Conservation (phyloP, 2,329 filamentous ascomycete species). For the Aschersonia sp. region DNA sequence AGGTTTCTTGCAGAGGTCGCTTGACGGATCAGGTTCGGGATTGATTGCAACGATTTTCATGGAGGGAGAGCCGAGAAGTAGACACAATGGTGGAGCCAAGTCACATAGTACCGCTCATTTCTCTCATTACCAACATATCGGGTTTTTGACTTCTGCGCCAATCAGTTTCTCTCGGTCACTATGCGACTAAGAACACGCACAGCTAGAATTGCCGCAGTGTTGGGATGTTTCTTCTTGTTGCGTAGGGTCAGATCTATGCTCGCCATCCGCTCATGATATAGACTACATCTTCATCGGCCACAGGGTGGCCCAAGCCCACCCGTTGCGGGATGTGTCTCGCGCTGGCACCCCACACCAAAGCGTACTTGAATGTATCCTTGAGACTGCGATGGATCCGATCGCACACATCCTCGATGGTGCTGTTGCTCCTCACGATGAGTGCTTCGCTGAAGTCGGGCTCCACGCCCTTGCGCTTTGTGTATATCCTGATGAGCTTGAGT, state of each 20-base stretch:
- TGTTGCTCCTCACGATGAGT: conserved; percentile 77
- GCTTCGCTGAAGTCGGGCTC: conserved; percentile 86
- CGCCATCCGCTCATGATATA: conserved; percentile 52
- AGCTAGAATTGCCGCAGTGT: too few species aligned
- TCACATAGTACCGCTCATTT: too few species aligned
- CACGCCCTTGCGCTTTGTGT: conserved; percentile 89
- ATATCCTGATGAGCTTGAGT: conserved; percentile 75
- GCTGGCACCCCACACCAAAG: conserved; percentile 92
- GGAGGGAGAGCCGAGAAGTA: too few species aligned
- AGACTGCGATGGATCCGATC: conserved; percentile 85
- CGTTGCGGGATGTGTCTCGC: conserved; percentile 89
- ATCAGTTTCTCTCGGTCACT: too few species aligned
- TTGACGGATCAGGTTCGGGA: too few species aligned
- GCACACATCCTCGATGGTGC: conserved; percentile 91
- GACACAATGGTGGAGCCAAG: too few species aligned
- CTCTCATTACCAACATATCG: too few species aligned
- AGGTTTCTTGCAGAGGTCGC: too few species aligned
- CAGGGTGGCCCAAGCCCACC: conserved; percentile 71
- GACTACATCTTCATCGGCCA: conserved; percentile 56
- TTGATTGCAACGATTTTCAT: too few species aligned
- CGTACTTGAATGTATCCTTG: conserved; percentile 99
- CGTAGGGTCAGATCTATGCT: conserved; percentile 24
- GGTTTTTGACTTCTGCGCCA: too few species aligned
- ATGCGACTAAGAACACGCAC: too few species aligned
- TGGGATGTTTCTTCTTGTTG: background rate